Evolutionary conservation across 192 early-diverging fungal species (phyloP), one percentile per base, ranked within the genome.

Genomic region (Entomortierella beljakovae): DNA sequence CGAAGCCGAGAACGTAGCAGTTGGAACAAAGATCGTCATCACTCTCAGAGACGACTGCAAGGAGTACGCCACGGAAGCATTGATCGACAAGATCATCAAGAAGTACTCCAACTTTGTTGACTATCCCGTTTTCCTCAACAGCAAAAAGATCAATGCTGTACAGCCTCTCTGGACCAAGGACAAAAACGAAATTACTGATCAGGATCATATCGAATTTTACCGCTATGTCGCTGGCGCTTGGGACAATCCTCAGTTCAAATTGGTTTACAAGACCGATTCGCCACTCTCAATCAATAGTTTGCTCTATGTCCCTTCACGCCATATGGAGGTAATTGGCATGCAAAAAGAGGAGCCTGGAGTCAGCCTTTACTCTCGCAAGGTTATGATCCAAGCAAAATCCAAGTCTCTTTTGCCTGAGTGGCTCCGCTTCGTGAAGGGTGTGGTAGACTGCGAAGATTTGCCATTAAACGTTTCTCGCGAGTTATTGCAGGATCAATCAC

Each of bases 401-500:
- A 70, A 79, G 51, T 91, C 90, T 40, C 88, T 96, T 23, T 77
- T 95, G 57, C 94, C 94, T 0, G 85, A 88, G 29, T 96, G 88
- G 83, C 82, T 96, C 6, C 80, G 87, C 0, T 96, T 96, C 64
- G 73, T 96, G 55, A 93, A 92, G 81, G 94, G 92, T 55, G 84
- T 95, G 34, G 90, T 96, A 26, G 94, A 96, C 67, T 90, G 88
- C 6, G 93, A 94, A 67, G 94, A 96, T 70, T 84, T 96, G 50
- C 94, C 94, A 2, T 77, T 96, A 32, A 94, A 94, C 50, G 92
- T 96, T 6, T 96, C 94, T 7, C 87, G 94, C 32, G 94, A 96
- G 71, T 84, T 93, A 25, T 62, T 96, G 11, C 94, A 96, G 64
- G 87, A 94, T 42, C 86, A 91, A 61, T 74, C 83, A 13, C 57